phyloP scores from a whole-genome alignment of 106 monocot species.

The Dioscorea alata region DNA sequence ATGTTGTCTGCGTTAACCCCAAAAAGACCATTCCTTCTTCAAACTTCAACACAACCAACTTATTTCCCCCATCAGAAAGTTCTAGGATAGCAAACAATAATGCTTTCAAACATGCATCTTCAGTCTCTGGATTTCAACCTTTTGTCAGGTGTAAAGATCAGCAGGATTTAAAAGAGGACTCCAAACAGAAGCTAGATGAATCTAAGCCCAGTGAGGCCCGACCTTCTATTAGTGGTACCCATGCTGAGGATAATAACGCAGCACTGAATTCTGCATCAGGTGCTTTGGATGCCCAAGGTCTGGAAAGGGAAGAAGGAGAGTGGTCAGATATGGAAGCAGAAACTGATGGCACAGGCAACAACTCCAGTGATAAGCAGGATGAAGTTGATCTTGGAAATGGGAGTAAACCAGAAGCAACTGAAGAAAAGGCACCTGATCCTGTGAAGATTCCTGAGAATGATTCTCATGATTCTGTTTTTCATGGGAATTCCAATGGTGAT shows the following conservation, averaged over 20 bases:
- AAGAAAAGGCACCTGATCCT: constrained; percentile 22
- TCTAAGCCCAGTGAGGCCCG: constrained; percentile 4
- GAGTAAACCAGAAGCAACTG: constrained; percentile 16
- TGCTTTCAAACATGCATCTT: constrained; percentile 64
- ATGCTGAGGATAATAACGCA: constrained; percentile 11
- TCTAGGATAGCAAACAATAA: constrained; percentile 54
- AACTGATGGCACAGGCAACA: constrained; percentile 15
- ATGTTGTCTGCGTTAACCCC: constrained; percentile 22
- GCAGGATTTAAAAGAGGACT: constrained; percentile 21
- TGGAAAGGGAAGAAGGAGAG: constrained; percentile 94
- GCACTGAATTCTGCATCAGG: not conserved
- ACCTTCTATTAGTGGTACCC: constrained; percentile 11
- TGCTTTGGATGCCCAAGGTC: constrained; percentile 15
- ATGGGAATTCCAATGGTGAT: constrained; percentile 21
- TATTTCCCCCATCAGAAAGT: constrained; percentile 31
- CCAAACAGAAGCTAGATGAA: constrained; percentile 15
- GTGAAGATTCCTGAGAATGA: constrained; percentile 12
- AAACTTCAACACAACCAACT: constrained; percentile 19
- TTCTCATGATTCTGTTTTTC: constrained; percentile 17
- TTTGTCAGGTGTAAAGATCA: constrained; percentile 60
- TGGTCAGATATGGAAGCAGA: constrained; percentile 65
- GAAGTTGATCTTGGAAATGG: constrained; percentile 10
- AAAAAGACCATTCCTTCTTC: constrained; percentile 45
- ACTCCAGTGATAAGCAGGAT: constrained; percentile 25
- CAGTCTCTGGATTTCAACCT: constrained; percentile 81